Evolutionary conservation across 2,329 filamentous ascomycete genomes (phyloP), one percentile per base, ranked within the genome.

Genomic region (Laburnicola sp.): DNA sequence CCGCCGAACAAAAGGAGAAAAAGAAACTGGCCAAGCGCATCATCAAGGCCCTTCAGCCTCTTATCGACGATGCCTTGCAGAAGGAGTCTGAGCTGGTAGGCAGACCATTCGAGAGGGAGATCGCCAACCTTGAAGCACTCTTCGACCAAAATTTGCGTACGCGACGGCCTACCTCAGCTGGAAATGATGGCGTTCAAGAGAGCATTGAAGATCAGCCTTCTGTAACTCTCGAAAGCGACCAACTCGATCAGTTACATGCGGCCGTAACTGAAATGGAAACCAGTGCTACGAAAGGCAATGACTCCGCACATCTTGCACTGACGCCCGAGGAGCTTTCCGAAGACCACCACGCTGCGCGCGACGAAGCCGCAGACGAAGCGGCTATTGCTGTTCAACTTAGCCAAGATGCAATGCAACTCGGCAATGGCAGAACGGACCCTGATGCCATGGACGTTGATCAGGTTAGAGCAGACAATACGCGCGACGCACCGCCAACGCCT

Each of bases 11-110:
- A 53, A 88, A 89, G 51, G 89, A 96, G 60, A 85, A 88, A 54
- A 88, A 89, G 64, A 88, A 87, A 61, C 77, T 96, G n/a, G 91
- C 89, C 23, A 96, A 95, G 73, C 85, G 91, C 25, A 96, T 97
- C 54, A 82, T 96, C 59, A 95, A 91, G 70, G 84, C 86, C 1
- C 82, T 96, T 28, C 89, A 95, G 69, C 85, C 88, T 10, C 81
- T 85, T 38, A 78, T 96, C 2, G 88, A 96, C 69, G 81, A 83
- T 48, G 91, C 91, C 0, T 75, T 91, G 40, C 82, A 82, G 46
- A 89, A 89, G 48, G 93, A 97, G 71, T 86, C 89, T n/a, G 89
- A 94, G 53, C 80, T 96, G 36, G 86, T 82, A 44, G 82, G 86
- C 45, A 87, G 86, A 62, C 79, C 88, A 0, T 83, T 85, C 39